Evolutionary conservation across 257 asterid species (phyloP), one percentile per base, ranked within the genome.

Genomic region (Henckelia pumila): DNA sequence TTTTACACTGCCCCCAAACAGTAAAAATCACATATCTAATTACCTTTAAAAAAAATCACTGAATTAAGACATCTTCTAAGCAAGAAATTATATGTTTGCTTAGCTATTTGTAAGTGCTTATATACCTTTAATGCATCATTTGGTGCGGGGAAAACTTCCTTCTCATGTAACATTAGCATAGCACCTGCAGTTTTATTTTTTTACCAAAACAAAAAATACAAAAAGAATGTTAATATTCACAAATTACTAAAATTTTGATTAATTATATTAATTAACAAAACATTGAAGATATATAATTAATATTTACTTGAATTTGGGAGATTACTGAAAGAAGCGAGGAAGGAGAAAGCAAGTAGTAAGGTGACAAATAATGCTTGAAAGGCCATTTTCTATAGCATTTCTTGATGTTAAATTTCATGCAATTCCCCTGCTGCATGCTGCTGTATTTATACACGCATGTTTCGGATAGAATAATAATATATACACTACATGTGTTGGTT

Each of bases 291-390:
- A 7, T 33, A 33, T 35, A 16, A 8, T 35, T 17, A 22, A 25
- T 6, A 35, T 58, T 60, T 78, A 66, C 76, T 66, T 32, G 76
- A 74, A 50, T 47, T n/a, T 32, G 77, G 70, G 30, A 59, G 50
- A 58, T 59, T 57, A 52, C 60, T 37, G 52, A 59, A 40, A 19
- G 80, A 63, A 33, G 64, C 47, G 19, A 73, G 32, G 21, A 75
- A 26, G 22, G 26, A 52, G 21, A 72, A 67, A 56, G 68, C 22
- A 64, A 60, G 55, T 5, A 70, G 63, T 24, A 78, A 61, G 35
- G 59, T 63, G 19, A 66, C 35, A 22, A 78, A 60, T 19, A 78
- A 60, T 19, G 32, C 56, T 60, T 16, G 71, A 56, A 61, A 69
- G 57, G 61, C 63, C 49, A 49, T 59, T 6, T 71, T 28, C 66